Base-by-base conservation (phyloP, 2,329 filamentous ascomycete species). In the Aschersonia sp. region DNA sequence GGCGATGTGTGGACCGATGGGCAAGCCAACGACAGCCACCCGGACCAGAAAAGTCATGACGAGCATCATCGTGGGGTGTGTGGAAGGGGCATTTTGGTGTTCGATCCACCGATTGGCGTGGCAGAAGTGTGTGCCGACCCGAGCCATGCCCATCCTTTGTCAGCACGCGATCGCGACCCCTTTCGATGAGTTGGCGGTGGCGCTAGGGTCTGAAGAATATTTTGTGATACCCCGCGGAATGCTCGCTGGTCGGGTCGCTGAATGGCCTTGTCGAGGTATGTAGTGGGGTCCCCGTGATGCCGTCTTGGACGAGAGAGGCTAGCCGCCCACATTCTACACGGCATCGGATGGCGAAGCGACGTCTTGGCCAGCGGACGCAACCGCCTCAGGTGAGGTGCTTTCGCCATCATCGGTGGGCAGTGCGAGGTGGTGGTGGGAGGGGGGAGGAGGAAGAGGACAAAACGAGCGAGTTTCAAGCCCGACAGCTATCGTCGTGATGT, bases 21-120 rank as follows among this genome's bases (percentile, higher is more conserved):
- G 12, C 44, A 12, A 35, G 42, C 22, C 22, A 40, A 44, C 43
- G 41, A 32, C 39, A 29, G 41, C 48, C 44, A 47, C 37, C 31
- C 31, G 9, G 14, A 47, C 6, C 41, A 48, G 35, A 37, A 49
- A 54, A 37, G 35, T 37, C 46, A 47, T 46, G 14, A 45, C 39
- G 12, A 37, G 9, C 50, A 51, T 45, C 48, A 51, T 41, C 46
- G 47, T 29, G 49, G 48, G 43, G 22, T 8, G 11, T 29, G 32
- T 44, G 39, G 35, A 48, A 46, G 6, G 30, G 40, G 46, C 29
- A 30, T 43, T 40, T 7, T 22, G 43, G 44, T 49, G 48, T 14
- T 45, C 47, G 40, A 46, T 45, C 52, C 54, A 48, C 53, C 55
- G n/a, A 22, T 22, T 22, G 22, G 22, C 22, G 22, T 22, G 22